phyloP scores from a whole-genome alignment of 371 early-diverging fungal genomes.

The Apophysomyces variabilis region DNA sequence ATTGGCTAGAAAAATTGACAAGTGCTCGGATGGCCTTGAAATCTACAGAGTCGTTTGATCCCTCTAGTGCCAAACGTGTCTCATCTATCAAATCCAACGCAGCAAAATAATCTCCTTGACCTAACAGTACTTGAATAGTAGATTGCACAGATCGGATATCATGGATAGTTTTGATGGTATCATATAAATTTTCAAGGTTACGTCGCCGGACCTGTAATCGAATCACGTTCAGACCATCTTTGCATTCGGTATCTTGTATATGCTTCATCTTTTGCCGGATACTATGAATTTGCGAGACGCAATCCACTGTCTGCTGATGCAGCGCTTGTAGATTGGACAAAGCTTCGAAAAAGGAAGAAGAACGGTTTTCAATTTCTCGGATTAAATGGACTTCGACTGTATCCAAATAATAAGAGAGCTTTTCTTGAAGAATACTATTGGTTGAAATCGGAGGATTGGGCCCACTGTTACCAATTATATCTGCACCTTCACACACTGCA shows the following conservation, averaged over 20 bases:
- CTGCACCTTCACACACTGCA: constrained; percentile 72
- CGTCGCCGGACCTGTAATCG: constrained; percentile 73
- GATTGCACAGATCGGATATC: constrained; percentile 80
- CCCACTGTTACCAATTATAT: constrained; percentile 51
- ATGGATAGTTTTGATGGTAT: constrained; percentile 68
- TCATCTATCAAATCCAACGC: constrained; percentile 88
- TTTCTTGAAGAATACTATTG: constrained; percentile 81
- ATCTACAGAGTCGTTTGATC: constrained; percentile 40
- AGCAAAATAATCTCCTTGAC: constrained; percentile 80
- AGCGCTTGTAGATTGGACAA: constrained; percentile 88
- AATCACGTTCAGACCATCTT: constrained; percentile 82
- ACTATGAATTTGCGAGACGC: constrained; percentile 80
- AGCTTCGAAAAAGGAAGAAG: constrained; percentile 92
- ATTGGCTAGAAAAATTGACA: constrained; percentile 63
- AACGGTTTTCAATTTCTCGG: constrained; percentile 88
- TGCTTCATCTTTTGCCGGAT: constrained; percentile 72
- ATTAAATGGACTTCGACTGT: constrained; percentile 91
- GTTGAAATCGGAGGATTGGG: constrained; percentile 61
- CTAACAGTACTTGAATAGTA: constrained; percentile 79
- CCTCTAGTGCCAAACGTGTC: constrained; percentile 58
- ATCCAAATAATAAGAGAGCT: constrained; percentile 88
- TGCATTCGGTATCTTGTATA: constrained; percentile 68
- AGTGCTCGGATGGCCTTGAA: constrained; percentile 64
- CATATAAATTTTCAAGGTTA: constrained; percentile 70
- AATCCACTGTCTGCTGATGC: constrained; percentile 86